Conservation (phyloP, 2,329 filamentous ascomycete genomes). For the Colletotrichum graminicola region DNA sequence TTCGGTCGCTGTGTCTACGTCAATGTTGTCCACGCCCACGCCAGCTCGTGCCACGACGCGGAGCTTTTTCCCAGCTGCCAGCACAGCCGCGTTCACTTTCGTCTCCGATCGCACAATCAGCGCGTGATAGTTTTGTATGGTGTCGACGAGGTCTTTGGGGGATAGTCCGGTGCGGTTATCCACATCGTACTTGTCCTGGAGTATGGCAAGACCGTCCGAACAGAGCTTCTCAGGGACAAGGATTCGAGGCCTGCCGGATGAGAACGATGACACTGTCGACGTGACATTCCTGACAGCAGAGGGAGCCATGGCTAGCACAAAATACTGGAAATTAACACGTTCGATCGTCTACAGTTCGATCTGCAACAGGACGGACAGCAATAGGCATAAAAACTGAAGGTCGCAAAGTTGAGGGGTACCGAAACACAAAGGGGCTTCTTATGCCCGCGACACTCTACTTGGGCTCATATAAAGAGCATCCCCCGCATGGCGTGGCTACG, state of each 20-base stretch:
- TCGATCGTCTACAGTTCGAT: neutral
- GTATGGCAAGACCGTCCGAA: conserved; percentile 78
- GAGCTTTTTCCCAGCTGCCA: conserved; percentile 75
- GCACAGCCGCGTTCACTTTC: conserved; percentile 78
- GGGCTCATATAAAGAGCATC: conserved; percentile 31
- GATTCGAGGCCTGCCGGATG: conserved; percentile 57
- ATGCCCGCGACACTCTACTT: conserved; percentile 11
- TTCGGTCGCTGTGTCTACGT: conserved; percentile 78
- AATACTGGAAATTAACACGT: neutral
- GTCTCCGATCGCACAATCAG: conserved; percentile 86
- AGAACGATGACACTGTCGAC: conserved; percentile 38
- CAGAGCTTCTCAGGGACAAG: conserved; percentile 86
- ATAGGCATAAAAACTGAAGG: neutral
- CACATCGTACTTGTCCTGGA: conserved; percentile 76
- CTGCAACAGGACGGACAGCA: neutral
- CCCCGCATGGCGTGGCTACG: conserved; percentile 15
- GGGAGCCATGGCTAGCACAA: conserved; percentile 42
- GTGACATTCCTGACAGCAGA: conserved; percentile 45
- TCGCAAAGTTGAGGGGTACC: neutral
- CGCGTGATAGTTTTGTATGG: conserved; percentile 80
- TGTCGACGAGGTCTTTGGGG: conserved; percentile 71
- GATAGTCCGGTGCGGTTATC: conserved; percentile 74
- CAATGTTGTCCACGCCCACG: conserved; percentile 86
- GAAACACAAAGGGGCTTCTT: neutral
- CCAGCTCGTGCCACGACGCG: conserved; percentile 85